A percentile compares a stretch with the other conserved stretches of the same genome.
Conservation (phyloP, 2,329 filamentous ascomycete genomes). For the Emydomyces testavorans region DNA sequence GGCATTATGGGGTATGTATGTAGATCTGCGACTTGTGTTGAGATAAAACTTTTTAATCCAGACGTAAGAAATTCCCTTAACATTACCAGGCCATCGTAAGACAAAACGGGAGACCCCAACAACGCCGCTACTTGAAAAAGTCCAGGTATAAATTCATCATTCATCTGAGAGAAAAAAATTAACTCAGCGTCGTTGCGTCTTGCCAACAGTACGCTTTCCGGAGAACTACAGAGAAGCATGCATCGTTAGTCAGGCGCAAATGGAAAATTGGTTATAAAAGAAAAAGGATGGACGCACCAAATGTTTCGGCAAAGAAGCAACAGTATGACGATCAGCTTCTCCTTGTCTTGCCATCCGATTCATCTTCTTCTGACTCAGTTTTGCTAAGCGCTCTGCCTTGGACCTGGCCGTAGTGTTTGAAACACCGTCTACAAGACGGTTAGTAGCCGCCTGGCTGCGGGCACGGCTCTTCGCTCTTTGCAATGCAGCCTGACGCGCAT, state of each 20-base stretch:
- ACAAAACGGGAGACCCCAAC: not conserved
- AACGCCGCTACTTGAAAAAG: constrained; percentile 5
- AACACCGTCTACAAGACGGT: constrained; percentile 44
- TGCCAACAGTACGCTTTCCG: constrained; percentile 90
- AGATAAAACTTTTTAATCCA: constrained; percentile 4
- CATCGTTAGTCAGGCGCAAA: constrained; percentile 10
- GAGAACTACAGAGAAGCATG: constrained; percentile 46
- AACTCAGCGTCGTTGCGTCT: constrained; percentile 46
- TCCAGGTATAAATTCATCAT: constrained; percentile 11
- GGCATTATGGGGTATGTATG: too few relatives aligned
- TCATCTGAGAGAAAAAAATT: constrained; percentile 8
- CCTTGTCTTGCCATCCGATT: constrained; percentile 95
- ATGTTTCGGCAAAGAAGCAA: constrained; percentile 74
- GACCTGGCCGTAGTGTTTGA: constrained; percentile 52
- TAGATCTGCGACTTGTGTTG: not conserved
- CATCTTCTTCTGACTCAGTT: constrained; percentile 94
- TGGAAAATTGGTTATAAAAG: constrained; percentile 17
- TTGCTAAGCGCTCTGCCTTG: constrained; percentile 77
- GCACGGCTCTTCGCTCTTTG: constrained; percentile 63
- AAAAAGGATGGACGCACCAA: constrained; percentile 54
- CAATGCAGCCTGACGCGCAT: constrained; percentile 37
- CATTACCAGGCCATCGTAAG: too few relatives aligned
- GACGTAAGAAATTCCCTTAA: not conserved
- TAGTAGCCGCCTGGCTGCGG: constrained; percentile 42
- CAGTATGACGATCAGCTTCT: constrained; percentile 86